Conservation (phyloP, 1,284 basidiomycete genomes). For the Marasmius fiardii region DNA sequence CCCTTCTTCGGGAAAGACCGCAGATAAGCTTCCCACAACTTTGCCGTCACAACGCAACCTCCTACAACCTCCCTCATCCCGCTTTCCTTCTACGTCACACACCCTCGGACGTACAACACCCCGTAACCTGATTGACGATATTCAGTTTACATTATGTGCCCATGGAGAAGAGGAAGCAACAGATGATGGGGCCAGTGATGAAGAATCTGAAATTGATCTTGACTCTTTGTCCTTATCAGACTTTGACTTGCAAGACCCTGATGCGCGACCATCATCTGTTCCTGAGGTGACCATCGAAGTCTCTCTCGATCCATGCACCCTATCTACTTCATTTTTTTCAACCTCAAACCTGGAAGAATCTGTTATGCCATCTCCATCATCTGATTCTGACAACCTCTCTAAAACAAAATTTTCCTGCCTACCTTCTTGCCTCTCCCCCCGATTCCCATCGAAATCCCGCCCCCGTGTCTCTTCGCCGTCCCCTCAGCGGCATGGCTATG, state of each 20-base stretch:
- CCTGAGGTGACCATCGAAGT: not conserved
- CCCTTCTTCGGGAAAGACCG: not conserved
- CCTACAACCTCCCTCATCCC: not conserved
- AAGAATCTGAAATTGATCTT: slow-evolving; percentile 12
- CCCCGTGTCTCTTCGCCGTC: slow-evolving; percentile 15
- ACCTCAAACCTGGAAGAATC: not conserved
- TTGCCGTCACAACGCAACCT: not conserved
- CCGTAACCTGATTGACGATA: slow-evolving; percentile 1
- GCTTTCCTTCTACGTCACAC: slow-evolving; percentile 1
- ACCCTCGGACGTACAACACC: no score
- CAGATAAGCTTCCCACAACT: not conserved
- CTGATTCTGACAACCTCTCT: not conserved
- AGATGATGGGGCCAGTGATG: slow-evolving; percentile 3
- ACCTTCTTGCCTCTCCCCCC: slow-evolving; percentile 11
- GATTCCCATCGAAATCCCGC: not conserved
- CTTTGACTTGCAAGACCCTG: slow-evolving; percentile 1
- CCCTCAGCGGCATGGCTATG: slow-evolving; percentile 29
- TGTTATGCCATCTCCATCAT: not conserved
- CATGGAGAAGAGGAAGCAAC: slow-evolving; percentile 3
- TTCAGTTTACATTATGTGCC: slow-evolving; percentile 8
- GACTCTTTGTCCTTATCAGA: slow-evolving; percentile 9
- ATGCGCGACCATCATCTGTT: not conserved
- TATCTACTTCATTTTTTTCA: not conserved
- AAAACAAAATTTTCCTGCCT: slow-evolving; percentile 8
- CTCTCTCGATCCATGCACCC: not conserved